Base-by-base conservation (phyloP, 1,139 yeast genomes). In the Candida sojae region DNA sequence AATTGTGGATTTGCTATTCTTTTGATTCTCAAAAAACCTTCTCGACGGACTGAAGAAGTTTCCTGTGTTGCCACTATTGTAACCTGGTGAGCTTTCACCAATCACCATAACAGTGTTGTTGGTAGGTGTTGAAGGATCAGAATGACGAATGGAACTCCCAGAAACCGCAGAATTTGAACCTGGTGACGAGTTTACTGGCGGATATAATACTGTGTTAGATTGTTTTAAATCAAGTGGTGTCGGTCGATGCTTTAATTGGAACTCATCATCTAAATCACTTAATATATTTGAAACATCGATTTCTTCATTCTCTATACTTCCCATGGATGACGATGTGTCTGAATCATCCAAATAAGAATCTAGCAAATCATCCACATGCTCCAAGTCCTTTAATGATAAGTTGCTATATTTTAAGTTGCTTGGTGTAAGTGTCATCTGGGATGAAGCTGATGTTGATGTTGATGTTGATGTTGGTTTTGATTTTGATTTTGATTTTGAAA, bases 321-420 rank as follows among this genome's bases (percentile, higher is more conserved):
- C 67, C 17, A 62, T 60, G 43, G 73, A 66, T 6, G 70, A 74
- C 51, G 69, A 60, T 9, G 74, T 70, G 25, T 71, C 64, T 8
- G 75, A 70, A 48, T 72, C 77, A 49, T 75, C 79, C 45, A 75
- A 64, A 53, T 75, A 75, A 32, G 77, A 71, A 53, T 75, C 79
- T 33, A 75, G 58, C 17, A 75, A 61, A 48, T 75, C 80, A 56
- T 75, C 80, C 21, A 75, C 74, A 6, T 70, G 73, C 50, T 73
- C 75, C 42, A 75, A 59, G 31, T 67, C 63, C 11, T 55, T 50
- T 7, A 57, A 46, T 36, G 46, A 52, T 46, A 49, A 43, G 13
- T 35, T 42, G 36, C 30, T 28, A 21, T 35, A 42, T 31, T 42
- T 41, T n/a, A 29, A 35, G 23, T 37, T 30, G 28, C 37, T 32